Conservation (phyloP, 164 flowering plant species). For the Hamamelis virginiana region DNA sequence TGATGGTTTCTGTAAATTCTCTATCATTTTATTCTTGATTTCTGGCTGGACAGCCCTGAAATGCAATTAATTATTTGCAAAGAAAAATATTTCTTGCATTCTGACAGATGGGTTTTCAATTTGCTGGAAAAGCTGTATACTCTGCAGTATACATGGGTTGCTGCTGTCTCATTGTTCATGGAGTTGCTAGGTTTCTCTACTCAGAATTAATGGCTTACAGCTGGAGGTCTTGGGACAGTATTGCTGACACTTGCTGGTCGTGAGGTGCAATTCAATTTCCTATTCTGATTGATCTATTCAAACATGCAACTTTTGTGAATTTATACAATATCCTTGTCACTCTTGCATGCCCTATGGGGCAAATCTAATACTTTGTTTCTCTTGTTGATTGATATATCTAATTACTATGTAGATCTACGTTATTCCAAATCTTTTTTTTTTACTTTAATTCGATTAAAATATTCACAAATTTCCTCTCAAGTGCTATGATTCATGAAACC, state of each 20-base stretch:
- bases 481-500: slow-evolving; percentile 95
- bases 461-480: slow-evolving; percentile 92
- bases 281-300: not conserved
- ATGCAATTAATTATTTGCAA: too few relatives aligned
- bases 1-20: too few relatives aligned
- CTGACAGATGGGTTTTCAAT: slow-evolving; percentile 91
- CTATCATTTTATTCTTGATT: too few relatives aligned
- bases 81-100: slow-evolving; percentile 9
- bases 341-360: too few relatives aligned
- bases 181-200: too few relatives aligned
- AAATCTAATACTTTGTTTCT: too few relatives aligned
- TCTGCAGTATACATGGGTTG: slow-evolving; percentile 99
- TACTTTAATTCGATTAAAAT: slow-evolving; percentile 46
- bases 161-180: too few relatives aligned
- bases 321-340: too few relatives aligned
- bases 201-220: slow-evolving; percentile 95
- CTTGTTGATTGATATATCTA: not conserved
- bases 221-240: slow-evolving; percentile 99
- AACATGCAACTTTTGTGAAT: not conserved
- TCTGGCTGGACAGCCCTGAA: too few relatives aligned
- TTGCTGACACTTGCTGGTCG: too few relatives aligned
- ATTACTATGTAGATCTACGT: not conserved
- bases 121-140: too few relatives aligned
- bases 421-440: not conserved
- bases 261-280: too few relatives aligned